Evolutionary conservation across 2,329 filamentous ascomycete species (phyloP).

Genomic region (Aspergillus unguis): DNA sequence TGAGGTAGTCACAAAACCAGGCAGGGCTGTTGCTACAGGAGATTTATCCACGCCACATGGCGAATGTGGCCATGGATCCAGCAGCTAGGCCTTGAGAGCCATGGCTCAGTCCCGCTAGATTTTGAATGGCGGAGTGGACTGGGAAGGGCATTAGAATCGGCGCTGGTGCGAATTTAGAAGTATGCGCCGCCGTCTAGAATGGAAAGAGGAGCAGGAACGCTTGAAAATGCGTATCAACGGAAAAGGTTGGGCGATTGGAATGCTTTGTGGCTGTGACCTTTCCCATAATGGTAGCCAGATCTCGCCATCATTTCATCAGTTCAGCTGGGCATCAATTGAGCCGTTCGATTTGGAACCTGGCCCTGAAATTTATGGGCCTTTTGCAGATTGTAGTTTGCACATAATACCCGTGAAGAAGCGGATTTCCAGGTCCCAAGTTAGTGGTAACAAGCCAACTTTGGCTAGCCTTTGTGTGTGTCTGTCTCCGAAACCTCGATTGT

Average conservation of each 20-base stretch:
- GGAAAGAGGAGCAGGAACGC: not conserved
- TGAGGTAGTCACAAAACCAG: no score
- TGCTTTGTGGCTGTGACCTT: not conserved
- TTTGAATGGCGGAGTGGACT: not conserved
- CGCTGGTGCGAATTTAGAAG: not conserved
- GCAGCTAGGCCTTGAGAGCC: slow-evolving; percentile 4
- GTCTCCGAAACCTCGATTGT: slow-evolving; percentile 12
- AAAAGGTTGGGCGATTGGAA: not conserved
- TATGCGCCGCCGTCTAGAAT: slow-evolving; percentile 6
- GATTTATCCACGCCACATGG: slow-evolving; percentile 19
- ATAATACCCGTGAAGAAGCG: no score
- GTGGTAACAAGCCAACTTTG: slow-evolving; percentile 11
- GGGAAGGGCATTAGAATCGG: not conserved
- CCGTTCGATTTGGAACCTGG: no score
- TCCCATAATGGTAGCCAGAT: not conserved
- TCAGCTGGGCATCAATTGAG: not conserved
- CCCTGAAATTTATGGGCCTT: no score
- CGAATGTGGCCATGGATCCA: not conserved
- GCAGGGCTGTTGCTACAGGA: not conserved
- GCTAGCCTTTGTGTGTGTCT: slow-evolving; percentile 2
- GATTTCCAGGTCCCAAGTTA: not conserved
- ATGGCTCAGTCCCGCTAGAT: not conserved
- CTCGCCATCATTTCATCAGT: not conserved
- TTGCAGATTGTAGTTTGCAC: no score
- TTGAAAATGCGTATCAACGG: not conserved